Conservation (phyloP, 2,329 filamentous ascomycete species). For the Blumeria graminis region DNA sequence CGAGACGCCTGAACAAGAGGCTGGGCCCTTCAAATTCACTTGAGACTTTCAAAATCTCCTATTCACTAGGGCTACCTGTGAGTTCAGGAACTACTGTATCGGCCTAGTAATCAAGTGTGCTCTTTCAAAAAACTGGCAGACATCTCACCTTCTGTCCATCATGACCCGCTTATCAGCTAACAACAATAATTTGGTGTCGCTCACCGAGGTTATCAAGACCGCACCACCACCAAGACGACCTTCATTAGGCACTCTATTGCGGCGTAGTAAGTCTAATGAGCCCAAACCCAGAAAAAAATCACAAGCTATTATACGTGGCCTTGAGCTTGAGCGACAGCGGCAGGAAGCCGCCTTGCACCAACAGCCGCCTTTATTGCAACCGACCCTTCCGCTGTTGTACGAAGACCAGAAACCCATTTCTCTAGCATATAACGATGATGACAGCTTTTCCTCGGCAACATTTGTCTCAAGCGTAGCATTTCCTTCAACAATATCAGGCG, state of each 20-base stretch:
- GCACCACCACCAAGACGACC: slow-evolving; percentile 19
- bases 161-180: no score
- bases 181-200: neutral
- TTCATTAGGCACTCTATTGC: slow-evolving; percentile 34
- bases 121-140: no score
- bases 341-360: slow-evolving; percentile 30
- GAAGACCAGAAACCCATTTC: slow-evolving; percentile 15
- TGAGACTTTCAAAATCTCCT: no score
- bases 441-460: slow-evolving; percentile 36
- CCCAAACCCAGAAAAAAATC: slow-evolving; percentile 37
- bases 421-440: slow-evolving; percentile 29
- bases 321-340: slow-evolving; percentile 29
- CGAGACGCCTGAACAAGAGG: no score
- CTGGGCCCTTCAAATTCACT: no score
- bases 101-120: no score
- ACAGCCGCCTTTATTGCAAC: slow-evolving; percentile 23
- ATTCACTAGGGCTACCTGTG: no score
- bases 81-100: no score
- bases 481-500: slow-evolving; percentile 19
- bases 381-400: slow-evolving; percentile 25
- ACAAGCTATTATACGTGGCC: slow-evolving; percentile 21
- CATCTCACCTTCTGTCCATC: no score
- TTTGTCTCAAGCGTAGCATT: slow-evolving; percentile 27
- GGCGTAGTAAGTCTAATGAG: slow-evolving; percentile 44
- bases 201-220: neutral